A percentile compares a stretch with the other conserved stretches of the same genome.
phyloP scores from a whole-genome alignment of 352 stramenopile species.

The Achlya hypogyna region DNA sequence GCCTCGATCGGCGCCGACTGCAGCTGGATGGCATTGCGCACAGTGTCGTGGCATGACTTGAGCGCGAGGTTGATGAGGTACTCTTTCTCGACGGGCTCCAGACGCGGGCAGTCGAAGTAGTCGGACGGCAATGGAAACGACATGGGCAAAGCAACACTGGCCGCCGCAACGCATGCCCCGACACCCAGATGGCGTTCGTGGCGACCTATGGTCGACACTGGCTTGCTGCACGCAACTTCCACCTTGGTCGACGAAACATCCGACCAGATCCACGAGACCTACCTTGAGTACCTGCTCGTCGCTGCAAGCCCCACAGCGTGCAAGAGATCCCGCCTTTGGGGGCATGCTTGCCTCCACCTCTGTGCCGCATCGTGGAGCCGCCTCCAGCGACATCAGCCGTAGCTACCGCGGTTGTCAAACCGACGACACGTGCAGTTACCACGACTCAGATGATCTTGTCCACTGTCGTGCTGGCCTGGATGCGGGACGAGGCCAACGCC shows the following conservation, averaged over 20 bases:
- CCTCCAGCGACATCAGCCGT: too few species aligned
- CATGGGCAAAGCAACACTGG: not conserved
- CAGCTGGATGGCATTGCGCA: conserved; percentile 35
- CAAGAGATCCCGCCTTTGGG: too few species aligned
- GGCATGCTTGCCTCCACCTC: too few species aligned
- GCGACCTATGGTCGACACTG: not conserved
- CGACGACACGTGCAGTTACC: too few species aligned
- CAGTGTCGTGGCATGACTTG: conserved; percentile 68
- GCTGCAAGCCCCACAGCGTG: too few species aligned
- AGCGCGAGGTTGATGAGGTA: conserved; percentile 65
- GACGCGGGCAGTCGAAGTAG: conserved; percentile 51
- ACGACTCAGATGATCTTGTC: too few species aligned
- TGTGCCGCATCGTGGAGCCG: too few species aligned
- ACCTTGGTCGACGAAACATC: not conserved
- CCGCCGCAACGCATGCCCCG: not conserved
- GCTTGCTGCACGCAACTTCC: not conserved
- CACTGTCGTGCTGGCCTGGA: too few species aligned
- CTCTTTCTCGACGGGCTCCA: conserved; percentile 56
- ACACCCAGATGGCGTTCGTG: not conserved
- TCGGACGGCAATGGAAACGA: conserved; percentile 50
- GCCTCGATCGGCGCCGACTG: conserved; percentile 5
- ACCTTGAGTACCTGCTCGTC: too few species aligned
- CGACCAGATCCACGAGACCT: too few species aligned
- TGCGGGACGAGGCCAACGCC: too few species aligned
- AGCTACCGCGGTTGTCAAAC: too few species aligned